Evolutionary conservation across 108 stramenopile genomes (phyloP).

Genomic region (Skeletonema potamos): DNA sequence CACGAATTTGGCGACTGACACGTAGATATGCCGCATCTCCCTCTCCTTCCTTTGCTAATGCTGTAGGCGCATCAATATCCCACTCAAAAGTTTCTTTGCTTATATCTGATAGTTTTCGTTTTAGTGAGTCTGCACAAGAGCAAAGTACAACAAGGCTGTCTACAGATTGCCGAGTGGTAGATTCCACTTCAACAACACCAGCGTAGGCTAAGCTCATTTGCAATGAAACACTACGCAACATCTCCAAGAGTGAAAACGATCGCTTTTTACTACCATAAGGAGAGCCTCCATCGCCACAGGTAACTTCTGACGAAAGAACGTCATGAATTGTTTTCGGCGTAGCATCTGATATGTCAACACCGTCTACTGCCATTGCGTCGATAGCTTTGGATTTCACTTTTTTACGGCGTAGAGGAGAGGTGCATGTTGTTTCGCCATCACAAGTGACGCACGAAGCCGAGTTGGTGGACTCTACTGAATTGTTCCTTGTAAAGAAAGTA

Average conservation of each 20-base stretch:
- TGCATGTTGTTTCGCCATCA: slow-evolving; percentile 22
- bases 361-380: slow-evolving; percentile 44
- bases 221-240: not conserved
- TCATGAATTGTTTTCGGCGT: slow-evolving; percentile 39
- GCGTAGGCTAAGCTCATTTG: not conserved
- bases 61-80: slow-evolving; percentile 46
- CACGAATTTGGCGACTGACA: slow-evolving; percentile 23
- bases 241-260: not conserved
- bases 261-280: not conserved
- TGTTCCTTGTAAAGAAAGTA: not conserved
- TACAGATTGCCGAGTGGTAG: slow-evolving; percentile 8
- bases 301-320: slow-evolving; percentile 19
- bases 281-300: not conserved
- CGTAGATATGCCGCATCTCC: slow-evolving; percentile 47
- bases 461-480: not conserved
- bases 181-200: slow-evolving; percentile 1
- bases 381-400: slow-evolving; percentile 44
- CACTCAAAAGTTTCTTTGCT: slow-evolving; percentile 45
- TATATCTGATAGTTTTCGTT: slow-evolving; percentile 12
- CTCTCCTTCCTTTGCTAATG: slow-evolving; percentile 32
- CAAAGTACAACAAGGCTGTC: slow-evolving; percentile 53
- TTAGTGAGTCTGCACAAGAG: slow-evolving; percentile 37
- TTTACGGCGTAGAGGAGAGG: slow-evolving; percentile 2
- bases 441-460: slow-evolving; percentile 19
- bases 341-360: slow-evolving; percentile 46